These are phyloP conservation scores for Danielozyma ontarioensis DNA, from an alignment of 805 yeast species.

Conservation along the genomic window DNA sequence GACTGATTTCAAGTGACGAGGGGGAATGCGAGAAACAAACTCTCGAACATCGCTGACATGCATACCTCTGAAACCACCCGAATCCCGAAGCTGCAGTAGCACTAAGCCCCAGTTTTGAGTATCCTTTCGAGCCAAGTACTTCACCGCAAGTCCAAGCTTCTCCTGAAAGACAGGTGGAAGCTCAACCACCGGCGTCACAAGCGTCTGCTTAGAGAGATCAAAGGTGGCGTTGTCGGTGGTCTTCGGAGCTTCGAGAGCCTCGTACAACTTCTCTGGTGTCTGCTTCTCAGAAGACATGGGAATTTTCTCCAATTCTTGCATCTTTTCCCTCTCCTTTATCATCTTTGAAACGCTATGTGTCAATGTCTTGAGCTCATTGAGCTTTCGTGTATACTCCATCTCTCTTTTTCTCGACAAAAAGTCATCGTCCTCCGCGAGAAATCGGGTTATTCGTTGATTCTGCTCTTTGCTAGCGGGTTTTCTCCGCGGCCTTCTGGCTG, in stretches of 20 bases:
- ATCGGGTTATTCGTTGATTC: background rate
- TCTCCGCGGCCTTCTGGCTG: background rate
- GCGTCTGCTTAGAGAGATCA: conserved; percentile 8
- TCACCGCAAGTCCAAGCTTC: conserved; percentile 35
- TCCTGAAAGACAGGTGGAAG: conserved; percentile 34
- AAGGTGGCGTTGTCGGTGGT: conserved; percentile 1
- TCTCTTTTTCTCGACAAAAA: conserved; percentile 10
- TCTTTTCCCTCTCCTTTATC: conserved; percentile 16
- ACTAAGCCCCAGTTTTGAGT: conserved; percentile 46
- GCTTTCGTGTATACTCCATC: conserved; percentile 15
- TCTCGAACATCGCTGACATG: conserved; percentile 26
- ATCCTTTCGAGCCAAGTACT: conserved; percentile 32
- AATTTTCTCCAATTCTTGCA: conserved; percentile 7
- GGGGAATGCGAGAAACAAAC: conserved; percentile 40
- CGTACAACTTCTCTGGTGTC: conserved; percentile 8
- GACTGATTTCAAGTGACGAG: conserved; percentile 22
- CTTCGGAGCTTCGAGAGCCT: conserved; percentile 3
- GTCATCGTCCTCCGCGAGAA: background rate
- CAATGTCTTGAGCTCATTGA: conserved; percentile 22
- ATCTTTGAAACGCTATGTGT: conserved; percentile 24
- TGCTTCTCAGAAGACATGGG: conserved; percentile 15
- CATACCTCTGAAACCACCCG: conserved; percentile 33
- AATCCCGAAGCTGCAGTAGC: conserved; percentile 27
- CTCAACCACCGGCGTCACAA: conserved; percentile 13
- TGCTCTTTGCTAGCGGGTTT: background rate